Evolutionary conservation across 805 yeast species (phyloP).

Genomic region (Deakozyma indianensis): DNA sequence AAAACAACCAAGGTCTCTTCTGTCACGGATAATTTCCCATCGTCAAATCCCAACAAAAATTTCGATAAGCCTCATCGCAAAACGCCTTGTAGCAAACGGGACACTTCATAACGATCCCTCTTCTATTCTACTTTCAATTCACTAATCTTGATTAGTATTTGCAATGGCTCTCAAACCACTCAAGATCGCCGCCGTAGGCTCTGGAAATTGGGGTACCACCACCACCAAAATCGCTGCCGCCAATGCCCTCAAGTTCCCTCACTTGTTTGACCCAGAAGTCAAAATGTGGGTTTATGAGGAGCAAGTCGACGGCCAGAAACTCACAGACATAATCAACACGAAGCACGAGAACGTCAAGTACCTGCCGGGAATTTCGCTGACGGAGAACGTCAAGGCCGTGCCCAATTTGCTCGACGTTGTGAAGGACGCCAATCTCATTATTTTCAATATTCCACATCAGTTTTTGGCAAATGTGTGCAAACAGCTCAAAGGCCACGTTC

Average conservation of each 20-base stretch:
- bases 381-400: slow-evolving; percentile 74
- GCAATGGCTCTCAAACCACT: slow-evolving; percentile 7
- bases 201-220: slow-evolving; percentile 98
- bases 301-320: slow-evolving; percentile 50
- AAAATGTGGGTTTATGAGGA: slow-evolving; percentile 98
- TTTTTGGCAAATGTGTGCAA: slow-evolving; percentile 65
- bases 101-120: too few relatives aligned
- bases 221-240: slow-evolving; percentile 93
- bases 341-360: slow-evolving; percentile 90
- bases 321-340: slow-evolving; percentile 83
- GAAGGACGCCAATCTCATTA: slow-evolving; percentile 66
- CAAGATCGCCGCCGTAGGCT: slow-evolving; percentile 70
- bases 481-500: slow-evolving; percentile 65
- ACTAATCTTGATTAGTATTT: neutral
- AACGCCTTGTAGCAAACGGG: too few relatives aligned
- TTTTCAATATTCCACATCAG: slow-evolving; percentile 96
- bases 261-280: slow-evolving; percentile 57
- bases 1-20: too few relatives aligned
- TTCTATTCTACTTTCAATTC: too few relatives aligned
- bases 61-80: too few relatives aligned
- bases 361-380: slow-evolving; percentile 77
- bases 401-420: slow-evolving; percentile 72
- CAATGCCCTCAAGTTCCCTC: slow-evolving; percentile 58
- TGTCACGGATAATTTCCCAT: too few relatives aligned
- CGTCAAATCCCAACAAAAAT: too few relatives aligned